A percentile compares a stretch with the other conserved stretches of the same genome.
Evolutionary conservation across 2,329 filamentous ascomycete genomes (phyloP).

Genomic region (Mycosphaerelloides madeirae): DNA sequence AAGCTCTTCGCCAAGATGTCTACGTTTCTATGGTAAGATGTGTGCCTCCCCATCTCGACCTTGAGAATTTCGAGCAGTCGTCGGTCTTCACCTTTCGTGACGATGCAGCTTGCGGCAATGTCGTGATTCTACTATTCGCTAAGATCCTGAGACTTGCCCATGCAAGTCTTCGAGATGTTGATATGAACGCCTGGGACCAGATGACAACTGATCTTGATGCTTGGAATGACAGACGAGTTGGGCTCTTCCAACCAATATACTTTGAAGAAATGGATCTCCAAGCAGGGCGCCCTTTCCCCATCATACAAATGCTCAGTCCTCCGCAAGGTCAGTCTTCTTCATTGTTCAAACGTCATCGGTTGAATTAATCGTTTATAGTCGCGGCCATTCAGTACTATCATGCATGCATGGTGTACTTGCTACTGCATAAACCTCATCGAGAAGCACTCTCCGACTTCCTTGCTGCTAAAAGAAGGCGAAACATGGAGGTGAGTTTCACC

Average conservation of each 20-base stretch:
- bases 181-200: constrained; percentile 11
- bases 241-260: constrained; percentile 28
- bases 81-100: constrained; percentile 36
- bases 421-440: constrained; percentile 13
- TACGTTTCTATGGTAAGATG: constrained; percentile 37
- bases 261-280: constrained; percentile 15
- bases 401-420: constrained; percentile 30
- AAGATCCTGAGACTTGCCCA: constrained; percentile 31
- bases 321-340: constrained; percentile 25
- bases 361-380: constrained; percentile 20
- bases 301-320: constrained; percentile 32
- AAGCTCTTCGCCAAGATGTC: constrained; percentile 40
- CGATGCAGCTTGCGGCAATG: constrained; percentile 37
- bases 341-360: too few relatives aligned
- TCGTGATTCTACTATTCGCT: constrained; percentile 38
- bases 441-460: constrained; percentile 16
- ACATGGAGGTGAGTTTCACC: constrained; percentile 14
- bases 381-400: constrained; percentile 36
- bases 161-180: constrained; percentile 3
- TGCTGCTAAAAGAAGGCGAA: constrained; percentile 15
- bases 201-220: constrained; percentile 15
- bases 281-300: constrained; percentile 25
- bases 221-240: constrained; percentile 19
- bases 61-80: constrained; percentile 38
- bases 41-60: constrained; percentile 35